Percentiles rank a stretch among this genome's conserved stretches.
These are phyloP conservation scores for Chiua sp. DNA, from an alignment of 1,284 basidiomycete species.

Conservation along the genomic window DNA sequence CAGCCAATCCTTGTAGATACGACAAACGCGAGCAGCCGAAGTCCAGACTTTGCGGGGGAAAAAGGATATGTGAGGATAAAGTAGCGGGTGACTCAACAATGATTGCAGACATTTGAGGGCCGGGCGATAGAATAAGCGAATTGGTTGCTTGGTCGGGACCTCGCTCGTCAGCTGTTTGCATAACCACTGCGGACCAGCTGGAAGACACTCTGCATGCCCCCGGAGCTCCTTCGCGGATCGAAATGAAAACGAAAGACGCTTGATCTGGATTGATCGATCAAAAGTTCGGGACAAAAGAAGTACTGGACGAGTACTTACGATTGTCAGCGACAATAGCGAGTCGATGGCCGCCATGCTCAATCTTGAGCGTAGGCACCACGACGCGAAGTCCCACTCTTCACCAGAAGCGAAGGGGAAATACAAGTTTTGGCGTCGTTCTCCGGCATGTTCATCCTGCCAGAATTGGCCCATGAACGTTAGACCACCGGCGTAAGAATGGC, in stretches of 20 bases:
- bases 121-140: not conserved
- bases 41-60: constrained; percentile 3
- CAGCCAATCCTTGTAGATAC: no score
- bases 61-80: not conserved
- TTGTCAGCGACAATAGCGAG: not conserved
- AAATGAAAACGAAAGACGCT: not conserved
- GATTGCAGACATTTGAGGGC: constrained; percentile 1
- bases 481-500: no score
- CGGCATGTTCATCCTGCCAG: not conserved
- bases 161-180: not conserved
- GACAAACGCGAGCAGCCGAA: not conserved
- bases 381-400: not conserved
- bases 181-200: not conserved
- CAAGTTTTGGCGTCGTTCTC: not conserved
- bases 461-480: constrained; percentile 1
- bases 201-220: not conserved
- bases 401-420: not conserved
- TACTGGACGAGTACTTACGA: not conserved
- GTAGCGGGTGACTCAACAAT: constrained; percentile 1
- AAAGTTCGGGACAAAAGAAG: no score
- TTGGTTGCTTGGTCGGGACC: constrained; percentile 3
- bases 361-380: not conserved
- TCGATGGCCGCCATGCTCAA: not conserved
- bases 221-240: not conserved
- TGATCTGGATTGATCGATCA: not conserved